Base-by-base conservation (phyloP, 257 asterid species). In the Scutellaria minor region DNA sequence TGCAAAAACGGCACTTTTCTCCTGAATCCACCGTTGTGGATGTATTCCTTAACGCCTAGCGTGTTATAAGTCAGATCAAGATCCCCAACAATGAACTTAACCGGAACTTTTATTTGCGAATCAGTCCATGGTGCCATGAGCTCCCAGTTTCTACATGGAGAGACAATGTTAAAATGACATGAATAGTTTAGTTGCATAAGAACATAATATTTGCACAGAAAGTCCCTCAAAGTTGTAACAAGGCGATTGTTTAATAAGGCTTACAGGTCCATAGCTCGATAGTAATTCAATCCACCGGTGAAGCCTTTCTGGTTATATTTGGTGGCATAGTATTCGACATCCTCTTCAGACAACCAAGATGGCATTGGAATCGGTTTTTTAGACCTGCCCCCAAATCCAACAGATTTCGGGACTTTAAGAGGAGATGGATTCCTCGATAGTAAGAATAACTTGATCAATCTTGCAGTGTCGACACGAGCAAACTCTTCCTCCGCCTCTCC, bases 211-310 rank as follows among this genome's bases (percentile, higher is more conserved):
- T 31, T 3, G 4, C 37, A 31, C 37, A 31, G 4, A 31, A 31
- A 31, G 37, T 31, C 37, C 37, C 37, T 31, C 37, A 31, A 18
- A 18, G 18, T 18, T 18, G 18, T 18, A 18, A 18, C 18, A 18
- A 18, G 0, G 18, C 18, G 18, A 18, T 18, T 18, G 18, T 18
- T 18, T 18, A 18, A 18, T 18, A 18, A 54, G 54, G 64, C 96
- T 88, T 86, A 93, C 97, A 93, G 74, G 79, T 93, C 91, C 86
- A 93, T 63, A 7, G 78, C 97, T 79, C 98, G 89, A 81, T 91
- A 94, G 81, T 89, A 91, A 84, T 94, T 94, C 80, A 94, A 82
- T 75, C 95, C 96, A 60, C 98, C 98, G 0, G 97, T 91, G 84
- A 94, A 94, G 62, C 97, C 98, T 57, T 39, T 82, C 75, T 84